Base-by-base conservation (phyloP, 768 basidiomycete species). In the Mycena leptocephala region DNA sequence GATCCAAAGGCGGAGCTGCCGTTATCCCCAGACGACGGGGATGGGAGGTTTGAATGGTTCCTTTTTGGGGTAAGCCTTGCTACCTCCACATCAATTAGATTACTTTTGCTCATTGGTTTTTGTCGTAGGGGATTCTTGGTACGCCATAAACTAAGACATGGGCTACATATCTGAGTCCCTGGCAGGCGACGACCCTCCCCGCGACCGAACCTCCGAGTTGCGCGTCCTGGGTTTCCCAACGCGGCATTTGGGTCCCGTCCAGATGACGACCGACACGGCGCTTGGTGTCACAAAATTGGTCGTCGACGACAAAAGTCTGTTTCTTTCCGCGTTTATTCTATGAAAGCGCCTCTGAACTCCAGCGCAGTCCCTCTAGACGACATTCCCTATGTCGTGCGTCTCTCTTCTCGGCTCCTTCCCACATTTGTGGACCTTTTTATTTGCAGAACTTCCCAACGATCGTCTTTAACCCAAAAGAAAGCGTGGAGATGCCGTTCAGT, bases 181-280 rank as follows among this genome's bases (percentile, higher is more conserved):
- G 68, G 33, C 86, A 93, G 97, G 98, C 14, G 98, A 99, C 81
- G 97, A 99, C 85, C 98, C 98, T 2, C 98, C 98, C 0, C 90
- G 97, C 43, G 98, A 99, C 83, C 90, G 98, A 66, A 99, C 98
- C 2, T 91, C 93, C 1, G 96, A 98, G 82, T 90, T 99, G 41
- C 94, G 98, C 35, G 89, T 89, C 20, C 86, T 97, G 43, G 97
- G 97, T 1, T 99, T 98, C 83, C 95, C 96, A 1, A 91, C 91
- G 8, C 91, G 98, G 37, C 95, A 95, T 83, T 88, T 99, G 10
- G 97, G 97, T 0, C 87, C 93, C 2, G 88, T 96, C 1, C 98
- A 99, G 85, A 99, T 99, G 98, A 99, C 98, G 37, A 99, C 98
- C 0, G 98, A 99, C 85, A 99, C 98, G 2, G 98, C 98, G 1